phyloP scores from a whole-genome alignment of 306 rosid species.

The Delonix regia region DNA sequence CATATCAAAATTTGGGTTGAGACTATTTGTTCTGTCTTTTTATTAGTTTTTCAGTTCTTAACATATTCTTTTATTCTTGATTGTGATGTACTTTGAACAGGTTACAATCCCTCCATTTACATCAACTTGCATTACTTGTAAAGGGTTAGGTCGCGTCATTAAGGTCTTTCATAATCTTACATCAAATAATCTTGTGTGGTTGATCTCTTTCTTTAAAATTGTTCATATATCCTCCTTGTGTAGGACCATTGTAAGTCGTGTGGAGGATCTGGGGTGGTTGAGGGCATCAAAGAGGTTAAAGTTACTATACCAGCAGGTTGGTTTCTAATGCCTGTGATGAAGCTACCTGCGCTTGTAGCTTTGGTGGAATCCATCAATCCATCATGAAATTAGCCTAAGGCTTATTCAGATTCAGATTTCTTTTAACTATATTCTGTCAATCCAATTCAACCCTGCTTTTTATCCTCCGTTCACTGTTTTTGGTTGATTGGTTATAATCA shows the following conservation, averaged over 20 bases:
- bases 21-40: slow-evolving; percentile 21
- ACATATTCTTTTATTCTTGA: slow-evolving; percentile 29
- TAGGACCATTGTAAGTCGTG: slow-evolving; percentile 79
- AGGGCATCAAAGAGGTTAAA: slow-evolving; percentile 77
- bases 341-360: slow-evolving; percentile 23
- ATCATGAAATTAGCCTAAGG: background rate
- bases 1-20: slow-evolving; percentile 31
- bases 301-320: slow-evolving; percentile 95
- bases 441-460: slow-evolving; percentile 9
- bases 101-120: slow-evolving; percentile 95
- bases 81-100: slow-evolving; percentile 50
- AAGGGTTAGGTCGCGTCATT: slow-evolving; percentile 75
- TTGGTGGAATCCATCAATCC: slow-evolving; percentile 23
- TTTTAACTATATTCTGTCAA: slow-evolving; percentile 5
- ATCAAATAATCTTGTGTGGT: slow-evolving; percentile 18
- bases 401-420: slow-evolving; percentile 30
- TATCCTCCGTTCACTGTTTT: slow-evolving; percentile 14
- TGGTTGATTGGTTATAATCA: slow-evolving; percentile 1
- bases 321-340: slow-evolving; percentile 41
- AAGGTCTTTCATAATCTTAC: slow-evolving; percentile 55
- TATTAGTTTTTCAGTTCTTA: slow-evolving; percentile 17
- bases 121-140: slow-evolving; percentile 85
- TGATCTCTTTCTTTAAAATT: slow-evolving; percentile 28
- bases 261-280: slow-evolving; percentile 83
- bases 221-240: slow-evolving; percentile 37